Conservation (phyloP, 1,284 basidiomycete genomes). For the Laetiporus sulphureus region DNA sequence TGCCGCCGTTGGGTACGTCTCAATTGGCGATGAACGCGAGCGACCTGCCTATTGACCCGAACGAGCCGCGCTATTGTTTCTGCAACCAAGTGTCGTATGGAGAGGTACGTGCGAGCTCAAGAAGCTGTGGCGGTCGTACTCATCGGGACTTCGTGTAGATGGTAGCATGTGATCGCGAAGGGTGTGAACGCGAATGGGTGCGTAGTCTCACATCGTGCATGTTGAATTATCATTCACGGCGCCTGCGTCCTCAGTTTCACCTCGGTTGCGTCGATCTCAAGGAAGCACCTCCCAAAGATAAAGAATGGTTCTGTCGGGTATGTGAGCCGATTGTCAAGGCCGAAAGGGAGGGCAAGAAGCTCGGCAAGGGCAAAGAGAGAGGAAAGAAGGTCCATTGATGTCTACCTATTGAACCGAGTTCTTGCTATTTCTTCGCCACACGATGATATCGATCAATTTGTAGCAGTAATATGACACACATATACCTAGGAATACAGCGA, state of each 20-base stretch:
- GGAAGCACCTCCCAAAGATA: constrained; percentile 45
- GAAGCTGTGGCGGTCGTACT: constrained; percentile 7
- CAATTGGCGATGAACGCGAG: constrained; percentile 5
- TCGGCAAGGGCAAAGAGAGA: no score
- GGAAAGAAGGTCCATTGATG: no score
- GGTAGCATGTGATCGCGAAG: constrained; percentile 72
- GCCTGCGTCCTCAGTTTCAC: constrained; percentile 51
- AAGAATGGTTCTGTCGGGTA: constrained; percentile 67
- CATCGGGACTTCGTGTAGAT: constrained; percentile 43
- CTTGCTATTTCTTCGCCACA: no score
- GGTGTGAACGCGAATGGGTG: constrained; percentile 75
- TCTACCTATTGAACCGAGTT: no score
- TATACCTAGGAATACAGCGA: background rate
- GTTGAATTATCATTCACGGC: background rate
- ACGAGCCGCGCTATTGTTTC: constrained; percentile 67
- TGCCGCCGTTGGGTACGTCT: constrained; percentile 22
- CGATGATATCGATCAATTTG: no score
- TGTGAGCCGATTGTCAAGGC: constrained; percentile 28
- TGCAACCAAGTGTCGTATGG: constrained; percentile 74
- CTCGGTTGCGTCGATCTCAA: constrained; percentile 60
- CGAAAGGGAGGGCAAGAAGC: no score
- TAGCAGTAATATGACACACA: background rate
- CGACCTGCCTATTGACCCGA: constrained; percentile 28
- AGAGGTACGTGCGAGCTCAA: constrained; percentile 41
- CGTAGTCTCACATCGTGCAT: constrained; percentile 18